Base-by-base conservation (phyloP, 768 basidiomycete genomes). In the Chiua virens region DNA sequence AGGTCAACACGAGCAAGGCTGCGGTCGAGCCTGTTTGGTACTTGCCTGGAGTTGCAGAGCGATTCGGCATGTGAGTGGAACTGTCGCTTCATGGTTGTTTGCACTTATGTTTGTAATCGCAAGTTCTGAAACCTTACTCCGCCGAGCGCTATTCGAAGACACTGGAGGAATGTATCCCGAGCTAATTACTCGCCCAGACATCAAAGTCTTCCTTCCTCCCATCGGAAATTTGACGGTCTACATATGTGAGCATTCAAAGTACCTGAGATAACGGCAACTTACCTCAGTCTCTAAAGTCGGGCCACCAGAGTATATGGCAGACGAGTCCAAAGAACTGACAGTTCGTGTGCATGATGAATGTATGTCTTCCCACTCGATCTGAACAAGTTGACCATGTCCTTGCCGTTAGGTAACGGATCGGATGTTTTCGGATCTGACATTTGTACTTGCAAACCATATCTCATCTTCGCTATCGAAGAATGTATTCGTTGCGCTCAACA, bases 21-120 rank as follows among this genome's bases (percentile, higher is more conserved):
- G 95, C 96, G 0, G 87, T 98, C 8, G 96, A 98, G 64, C 96
- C 95, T 0, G 94, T 98, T 14, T 98, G 95, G 95, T 92, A 88
- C 66, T 73, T 97, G 1, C 95, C 95, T 39, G 92, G 93, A 11
- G 85, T 98, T 2, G 96, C 96, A 0, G 88, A 91, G 58, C 77
- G 96, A n/a, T 92, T 98, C 61, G 88, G 86, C 20, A 93, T 97
- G 91, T 90, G 60, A 64, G 88, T 76, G 38, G 11, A 50, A 18
- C 15, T 15, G 8, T 27, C 14, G 17, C 27, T 36, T 20, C 11
- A 8, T 0, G 34, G 9, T n/a, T 41, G 8, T 23, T 43, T 23
- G 10, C 47, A 23, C 48, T 55, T 20, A 53, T 21, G 13, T 45
- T 21, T 34, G 43, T 47, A 13, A 13, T 42, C 28, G 13, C 13